Evolutionary conservation across 306 rosid species (phyloP).

Genomic region (Gynostemma pentaphyllum): DNA sequence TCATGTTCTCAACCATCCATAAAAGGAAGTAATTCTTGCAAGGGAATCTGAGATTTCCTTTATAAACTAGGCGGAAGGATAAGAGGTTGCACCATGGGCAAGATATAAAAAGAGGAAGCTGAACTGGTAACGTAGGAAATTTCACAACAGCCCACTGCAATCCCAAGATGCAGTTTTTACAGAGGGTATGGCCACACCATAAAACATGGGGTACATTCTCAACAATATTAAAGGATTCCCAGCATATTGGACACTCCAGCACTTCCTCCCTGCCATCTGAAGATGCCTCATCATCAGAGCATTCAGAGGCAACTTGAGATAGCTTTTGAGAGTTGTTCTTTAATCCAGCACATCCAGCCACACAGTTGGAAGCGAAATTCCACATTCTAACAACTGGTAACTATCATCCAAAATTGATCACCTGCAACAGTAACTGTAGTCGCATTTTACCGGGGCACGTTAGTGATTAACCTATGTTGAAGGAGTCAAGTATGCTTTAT

Average conservation of each 20-base stretch:
- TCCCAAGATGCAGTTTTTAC: constrained; percentile 91
- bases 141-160: constrained; percentile 93
- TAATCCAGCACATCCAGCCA: constrained; percentile 58
- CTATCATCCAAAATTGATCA: background rate
- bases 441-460: background rate
- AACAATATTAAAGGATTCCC: constrained; percentile 92
- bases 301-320: constrained; percentile 44
- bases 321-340: constrained; percentile 38
- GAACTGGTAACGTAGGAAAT: constrained; percentile 83
- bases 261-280: constrained; percentile 83
- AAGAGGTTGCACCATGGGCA: constrained; percentile 97
- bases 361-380: constrained; percentile 76
- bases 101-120: constrained; percentile 90
- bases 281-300: constrained; percentile 86
- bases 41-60: constrained; percentile 75
- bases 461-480: background rate
- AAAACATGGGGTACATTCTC: constrained; percentile 94
- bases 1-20: constrained; percentile 99
- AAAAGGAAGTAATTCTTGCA: constrained; percentile 93
- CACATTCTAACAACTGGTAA: constrained; percentile 42
- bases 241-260: constrained; percentile 89
- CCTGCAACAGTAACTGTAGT: constrained; percentile 1
- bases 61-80: constrained; percentile 76
- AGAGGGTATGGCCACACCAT: constrained; percentile 99
- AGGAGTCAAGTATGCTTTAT: constrained; percentile 3